Evolutionary conservation across 2,329 filamentous ascomycete genomes (phyloP).

Genomic region (Emergomyces africanus): DNA sequence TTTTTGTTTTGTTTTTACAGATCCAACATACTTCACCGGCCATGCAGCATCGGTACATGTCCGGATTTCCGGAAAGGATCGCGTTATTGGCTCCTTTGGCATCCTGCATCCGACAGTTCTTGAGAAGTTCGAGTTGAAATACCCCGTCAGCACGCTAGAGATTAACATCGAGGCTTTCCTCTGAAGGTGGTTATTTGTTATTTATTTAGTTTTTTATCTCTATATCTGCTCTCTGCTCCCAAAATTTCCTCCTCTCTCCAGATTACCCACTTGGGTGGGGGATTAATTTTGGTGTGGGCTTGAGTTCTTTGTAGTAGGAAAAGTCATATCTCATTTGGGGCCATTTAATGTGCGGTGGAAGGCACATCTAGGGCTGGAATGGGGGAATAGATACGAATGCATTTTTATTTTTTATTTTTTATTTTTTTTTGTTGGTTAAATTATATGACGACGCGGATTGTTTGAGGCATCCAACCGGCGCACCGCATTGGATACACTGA

Average conservation of each 20-base stretch:
- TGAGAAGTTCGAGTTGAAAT: conserved; percentile 85
- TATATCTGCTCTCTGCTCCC: not conserved
- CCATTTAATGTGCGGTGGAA: not conserved
- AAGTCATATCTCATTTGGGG: not conserved
- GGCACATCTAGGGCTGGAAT: not conserved
- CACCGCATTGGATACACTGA: no score
- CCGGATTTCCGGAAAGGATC: conserved; percentile 58
- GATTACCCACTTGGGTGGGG: not conserved
- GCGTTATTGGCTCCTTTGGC: conserved; percentile 77
- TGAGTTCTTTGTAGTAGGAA: not conserved
- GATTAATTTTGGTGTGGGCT: not conserved
- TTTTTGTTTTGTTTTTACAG: conserved; percentile 13
- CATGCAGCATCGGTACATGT: conserved; percentile 78
- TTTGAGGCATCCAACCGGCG: no score
- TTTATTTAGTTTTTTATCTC: no score
- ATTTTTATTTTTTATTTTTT: not conserved
- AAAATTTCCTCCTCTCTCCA: no score
- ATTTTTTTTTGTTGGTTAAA: not conserved
- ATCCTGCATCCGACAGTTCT: conserved; percentile 87
- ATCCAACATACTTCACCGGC: conserved; percentile 82
- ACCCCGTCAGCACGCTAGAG: conserved; percentile 87
- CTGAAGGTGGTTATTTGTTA: conserved; percentile 30
- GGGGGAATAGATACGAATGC: not conserved
- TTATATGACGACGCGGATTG: no score
- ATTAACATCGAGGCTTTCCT: conserved; percentile 91